Percentiles rank a stretch among this genome's conserved stretches.
Evolutionary conservation across 1,139 yeast species (phyloP).

Genomic region (Taphrina betulina): DNA sequence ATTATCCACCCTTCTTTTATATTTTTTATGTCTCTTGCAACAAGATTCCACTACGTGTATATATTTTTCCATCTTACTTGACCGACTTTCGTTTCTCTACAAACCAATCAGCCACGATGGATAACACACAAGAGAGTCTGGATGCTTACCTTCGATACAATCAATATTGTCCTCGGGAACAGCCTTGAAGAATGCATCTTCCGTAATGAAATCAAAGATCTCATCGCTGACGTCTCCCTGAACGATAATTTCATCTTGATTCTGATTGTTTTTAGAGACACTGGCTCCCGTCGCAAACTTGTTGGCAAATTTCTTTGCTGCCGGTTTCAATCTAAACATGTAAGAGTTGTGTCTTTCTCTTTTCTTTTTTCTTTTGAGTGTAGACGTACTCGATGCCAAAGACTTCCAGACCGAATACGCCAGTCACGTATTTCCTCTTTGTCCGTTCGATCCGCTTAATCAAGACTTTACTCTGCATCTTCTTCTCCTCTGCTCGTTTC

Average conservation of each 20-base stretch:
- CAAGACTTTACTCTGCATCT: constrained; percentile 72
- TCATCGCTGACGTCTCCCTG: constrained; percentile 97
- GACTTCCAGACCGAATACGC: constrained; percentile 84
- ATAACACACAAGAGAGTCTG: neutral
- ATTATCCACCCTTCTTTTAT: too few species aligned
- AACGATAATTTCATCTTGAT: constrained; percentile 84
- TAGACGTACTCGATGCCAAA: constrained; percentile 60
- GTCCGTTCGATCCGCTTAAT: constrained; percentile 89
- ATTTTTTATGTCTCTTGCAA: too few species aligned
- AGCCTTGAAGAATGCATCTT: constrained; percentile 59
- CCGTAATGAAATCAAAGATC: constrained; percentile 72
- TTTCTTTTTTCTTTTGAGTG: too few species aligned
- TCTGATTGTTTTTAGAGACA: constrained; percentile 88
- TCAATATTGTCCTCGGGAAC: constrained; percentile 34
- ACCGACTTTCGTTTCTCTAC: constrained; percentile 27
- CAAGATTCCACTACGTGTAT: too few species aligned
- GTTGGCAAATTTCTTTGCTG: constrained; percentile 87
- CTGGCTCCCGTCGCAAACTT: constrained; percentile 97
- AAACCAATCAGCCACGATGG: neutral
- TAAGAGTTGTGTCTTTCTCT: too few species aligned
- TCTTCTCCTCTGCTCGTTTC: constrained; percentile 78
- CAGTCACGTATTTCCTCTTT: constrained; percentile 81
- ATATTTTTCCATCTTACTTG: constrained; percentile 2
- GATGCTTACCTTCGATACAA: constrained; percentile 35
- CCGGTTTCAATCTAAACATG: constrained; percentile 67